Base-by-base conservation (phyloP, 169 alveolate genomes). In the Plasmodium malariae region DNA sequence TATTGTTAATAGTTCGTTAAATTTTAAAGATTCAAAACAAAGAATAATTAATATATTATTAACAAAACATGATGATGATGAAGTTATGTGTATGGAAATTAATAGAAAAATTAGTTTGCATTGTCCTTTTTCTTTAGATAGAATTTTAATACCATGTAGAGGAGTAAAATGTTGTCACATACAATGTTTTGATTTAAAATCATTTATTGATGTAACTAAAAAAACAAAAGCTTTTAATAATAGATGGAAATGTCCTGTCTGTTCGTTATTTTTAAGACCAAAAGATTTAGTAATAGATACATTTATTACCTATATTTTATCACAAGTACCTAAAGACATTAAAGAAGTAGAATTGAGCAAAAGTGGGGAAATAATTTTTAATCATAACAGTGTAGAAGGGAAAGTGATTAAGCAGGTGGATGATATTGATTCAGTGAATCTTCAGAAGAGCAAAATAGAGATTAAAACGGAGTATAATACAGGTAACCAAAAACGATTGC, bases 161-260 rank as follows among this genome's bases (percentile, higher is more conserved):
- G 99, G 99, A 34, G 67, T 89, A 19, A 73, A 69, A 40, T 97
- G 99, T 93, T 65, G 65, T 49, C 99, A 97, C 85, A 91, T 97
- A 17, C 98, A 97, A 93, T 97, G 99, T 78, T 97, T 95, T 90
- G 98, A 97, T 91, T 86, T 97, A 73, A 88, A 87, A 48, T 96
- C 98, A 7, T 97, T 90, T 89, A 92, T 97, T 59, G 93, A 94
- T 74, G 96, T 97, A 48, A 96, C 97, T 43, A 93, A 95, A 43
- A 94, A 97, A 80, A 95, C 97, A 28, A 96, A 96, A 78, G 99
- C 98, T 49, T 96, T 96, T 92, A 96, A 96, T 87, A 96, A 94
- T 57, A 88, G 99, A 65, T 97, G 99, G 99, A 94, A 92, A 72
- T 97, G 99, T 87, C 99, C 99, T 19, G 95, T 95, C 3, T 97